Percentiles rank a stretch among this genome's conserved stretches.
Evolutionary conservation across 371 early-diverging fungal species (phyloP).

Genomic region (Saksenaea vasiformis): DNA sequence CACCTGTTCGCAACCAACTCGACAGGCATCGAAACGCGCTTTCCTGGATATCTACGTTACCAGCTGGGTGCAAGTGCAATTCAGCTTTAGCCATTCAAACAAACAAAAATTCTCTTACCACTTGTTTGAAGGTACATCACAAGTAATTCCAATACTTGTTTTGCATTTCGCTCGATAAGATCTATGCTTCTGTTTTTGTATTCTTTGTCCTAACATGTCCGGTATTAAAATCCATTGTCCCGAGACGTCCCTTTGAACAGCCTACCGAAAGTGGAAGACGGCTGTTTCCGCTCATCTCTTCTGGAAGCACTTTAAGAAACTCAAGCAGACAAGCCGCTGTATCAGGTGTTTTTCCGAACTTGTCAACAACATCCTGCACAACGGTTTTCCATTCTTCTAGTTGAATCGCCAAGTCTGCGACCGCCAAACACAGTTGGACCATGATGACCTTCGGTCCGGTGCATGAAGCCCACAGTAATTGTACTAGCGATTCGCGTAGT

Average conservation of each 20-base stretch:
- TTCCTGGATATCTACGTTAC: slow-evolving; percentile 58
- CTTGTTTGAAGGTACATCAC: slow-evolving; percentile 66
- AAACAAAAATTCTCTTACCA: slow-evolving; percentile 45
- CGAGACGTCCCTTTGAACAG: neutral
- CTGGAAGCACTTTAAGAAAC: slow-evolving; percentile 84
- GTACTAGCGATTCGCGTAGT: slow-evolving; percentile 83
- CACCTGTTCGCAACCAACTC: slow-evolving; percentile 86
- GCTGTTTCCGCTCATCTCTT: slow-evolving; percentile 76
- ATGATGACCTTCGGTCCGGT: slow-evolving; percentile 65
- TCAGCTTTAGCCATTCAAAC: neutral
- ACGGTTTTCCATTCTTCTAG: slow-evolving; percentile 82
- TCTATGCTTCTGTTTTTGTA: slow-evolving; percentile 57
- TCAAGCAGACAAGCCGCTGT: slow-evolving; percentile 70
- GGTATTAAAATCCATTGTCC: neutral
- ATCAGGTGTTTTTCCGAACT: slow-evolving; percentile 61
- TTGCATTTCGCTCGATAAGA: slow-evolving; percentile 68
- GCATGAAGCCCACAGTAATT: slow-evolving; percentile 48
- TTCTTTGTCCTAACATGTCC: slow-evolving; percentile 58
- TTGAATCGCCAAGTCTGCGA: slow-evolving; percentile 89
- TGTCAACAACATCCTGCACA: slow-evolving; percentile 64
- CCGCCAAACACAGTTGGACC: slow-evolving; percentile 81
- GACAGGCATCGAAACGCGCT: slow-evolving; percentile 73
- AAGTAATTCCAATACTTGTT: slow-evolving; percentile 66
- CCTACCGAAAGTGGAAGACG: slow-evolving; percentile 65
- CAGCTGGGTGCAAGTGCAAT: slow-evolving; percentile 26